A percentile compares a stretch with the other conserved stretches of the same genome.
Conservation (phyloP, 2,329 filamentous ascomycete species). For the Talaromyces sp. region DNA sequence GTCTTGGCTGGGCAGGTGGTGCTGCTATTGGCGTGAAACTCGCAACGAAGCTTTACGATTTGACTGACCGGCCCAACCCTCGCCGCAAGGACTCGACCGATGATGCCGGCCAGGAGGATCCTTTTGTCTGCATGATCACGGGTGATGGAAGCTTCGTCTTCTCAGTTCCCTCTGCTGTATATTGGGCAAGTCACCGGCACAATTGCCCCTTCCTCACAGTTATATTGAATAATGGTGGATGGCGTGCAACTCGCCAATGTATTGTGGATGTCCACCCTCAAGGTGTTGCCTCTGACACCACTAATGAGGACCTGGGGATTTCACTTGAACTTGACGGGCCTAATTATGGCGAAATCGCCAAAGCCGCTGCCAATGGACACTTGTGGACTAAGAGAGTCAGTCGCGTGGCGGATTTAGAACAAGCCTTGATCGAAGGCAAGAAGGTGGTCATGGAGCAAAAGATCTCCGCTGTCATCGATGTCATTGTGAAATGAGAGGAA, state of each 20-base stretch:
- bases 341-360: conserved; percentile 18
- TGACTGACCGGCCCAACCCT: conserved; percentile 17
- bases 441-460: conserved; percentile 12
- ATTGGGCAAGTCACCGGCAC: conserved; percentile 63
- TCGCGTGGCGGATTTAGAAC: conserved; percentile 13
- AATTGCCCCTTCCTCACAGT: conserved; percentile 60
- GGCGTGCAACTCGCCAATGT: conserved; percentile 50
- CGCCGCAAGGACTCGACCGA: conserved; percentile 3
- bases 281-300: conserved; percentile 12
- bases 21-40: conserved; percentile 70
- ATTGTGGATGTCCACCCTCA: conserved; percentile 17
- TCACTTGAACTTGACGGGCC: conserved; percentile 17
- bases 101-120: conserved; percentile 37
- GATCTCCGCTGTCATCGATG: conserved; percentile 17
- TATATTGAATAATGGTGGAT: conserved; percentile 63
- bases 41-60: conserved; percentile 49
- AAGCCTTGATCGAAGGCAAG: conserved; percentile 13
- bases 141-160: conserved; percentile 64
- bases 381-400: conserved; percentile 16
- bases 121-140: conserved; percentile 57
- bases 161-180: conserved; percentile 58
- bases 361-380: conserved; percentile 17
- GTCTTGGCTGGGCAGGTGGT: conserved; percentile 73
- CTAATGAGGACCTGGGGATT: conserved; percentile 17
- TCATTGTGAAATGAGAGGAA: conserved; percentile 13